Percentiles rank a stretch among this genome's conserved stretches.
phyloP scores from a whole-genome alignment of 2,329 filamentous ascomycete species.

The Cercospora citrullina region DNA sequence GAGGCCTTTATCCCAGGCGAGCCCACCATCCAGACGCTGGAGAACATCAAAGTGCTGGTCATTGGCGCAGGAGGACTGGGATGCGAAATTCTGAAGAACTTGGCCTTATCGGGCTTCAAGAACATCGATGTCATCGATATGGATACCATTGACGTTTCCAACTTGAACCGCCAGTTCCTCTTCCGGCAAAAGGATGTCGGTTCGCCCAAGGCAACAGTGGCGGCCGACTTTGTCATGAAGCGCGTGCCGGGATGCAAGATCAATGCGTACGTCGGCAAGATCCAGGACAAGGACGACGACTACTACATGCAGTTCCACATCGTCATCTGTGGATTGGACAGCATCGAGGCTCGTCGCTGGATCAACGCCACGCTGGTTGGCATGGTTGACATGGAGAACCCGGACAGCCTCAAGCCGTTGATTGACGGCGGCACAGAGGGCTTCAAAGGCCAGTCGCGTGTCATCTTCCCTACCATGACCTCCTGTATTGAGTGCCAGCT shows the following conservation, averaged over 20 bases:
- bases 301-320: constrained; percentile 98
- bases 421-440: constrained; percentile 97
- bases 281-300: constrained; percentile 93
- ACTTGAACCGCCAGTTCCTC: constrained; percentile 95
- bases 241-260: constrained; percentile 89
- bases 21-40: constrained; percentile 58
- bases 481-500: constrained; percentile 98
- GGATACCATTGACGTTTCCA: constrained; percentile 99
- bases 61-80: constrained; percentile 92
- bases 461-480: constrained; percentile 87
- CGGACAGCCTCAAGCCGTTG: constrained; percentile 85
- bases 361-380: constrained; percentile 92
- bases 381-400: constrained; percentile 81
- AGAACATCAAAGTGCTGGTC: constrained; percentile 60
- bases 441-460: constrained; percentile 94
- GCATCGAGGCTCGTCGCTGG: constrained; percentile 96
- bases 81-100: constrained; percentile 94
- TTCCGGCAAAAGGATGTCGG: constrained; percentile 92
- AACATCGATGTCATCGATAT: constrained; percentile 99
- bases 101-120: constrained; percentile 92
- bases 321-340: constrained; percentile 91
- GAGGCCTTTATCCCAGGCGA: constrained; percentile 46
- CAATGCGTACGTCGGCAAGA: constrained; percentile 88
- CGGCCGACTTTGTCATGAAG: constrained; percentile 85
- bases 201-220: constrained; percentile 89